These are phyloP conservation scores for Aegilops tauschii DNA, from an alignment of 176 grass and related monocot species.

Conservation along the genomic window DNA sequence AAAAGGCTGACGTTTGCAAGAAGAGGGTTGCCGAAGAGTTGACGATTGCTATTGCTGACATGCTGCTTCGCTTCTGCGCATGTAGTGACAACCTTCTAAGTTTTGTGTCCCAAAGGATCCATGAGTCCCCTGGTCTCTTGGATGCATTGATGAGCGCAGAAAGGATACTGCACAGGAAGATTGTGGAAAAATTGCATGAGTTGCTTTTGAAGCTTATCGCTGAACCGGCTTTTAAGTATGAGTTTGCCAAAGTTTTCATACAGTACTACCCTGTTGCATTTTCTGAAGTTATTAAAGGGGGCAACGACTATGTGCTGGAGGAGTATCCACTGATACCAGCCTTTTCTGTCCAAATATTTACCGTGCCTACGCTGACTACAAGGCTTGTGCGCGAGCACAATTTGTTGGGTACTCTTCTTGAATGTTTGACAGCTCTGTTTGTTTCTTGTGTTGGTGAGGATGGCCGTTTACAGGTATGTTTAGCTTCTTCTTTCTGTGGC, in stretches of 20 bases:
- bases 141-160: conserved; percentile 61
- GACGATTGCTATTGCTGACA: conserved; percentile 50
- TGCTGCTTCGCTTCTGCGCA: conserved; percentile 79
- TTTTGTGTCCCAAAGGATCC: conserved; percentile 69
- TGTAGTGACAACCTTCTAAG: conserved; percentile 80
- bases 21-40: conserved; percentile 48
- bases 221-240: conserved; percentile 84
- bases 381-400: conserved; percentile 78
- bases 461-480: conserved; percentile 68
- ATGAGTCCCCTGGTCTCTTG: conserved; percentile 50
- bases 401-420: conserved; percentile 68
- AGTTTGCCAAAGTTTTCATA: conserved; percentile 83
- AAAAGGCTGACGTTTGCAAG: conserved; percentile 17
- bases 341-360: conserved; percentile 99
- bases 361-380: conserved; percentile 65
- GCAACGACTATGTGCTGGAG: conserved; percentile 40
- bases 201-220: conserved; percentile 86
- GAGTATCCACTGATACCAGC: conserved; percentile 55
- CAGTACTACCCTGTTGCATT: conserved; percentile 65
- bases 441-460: conserved; percentile 70
- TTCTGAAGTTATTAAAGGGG: conserved; percentile 57
- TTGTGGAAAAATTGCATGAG: conserved; percentile 81
- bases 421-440: conserved; percentile 74
- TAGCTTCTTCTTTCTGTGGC: background rate
- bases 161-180: conserved; percentile 59